Conservation (phyloP, 768 basidiomycete genomes). For the Boletus patriciae region DNA sequence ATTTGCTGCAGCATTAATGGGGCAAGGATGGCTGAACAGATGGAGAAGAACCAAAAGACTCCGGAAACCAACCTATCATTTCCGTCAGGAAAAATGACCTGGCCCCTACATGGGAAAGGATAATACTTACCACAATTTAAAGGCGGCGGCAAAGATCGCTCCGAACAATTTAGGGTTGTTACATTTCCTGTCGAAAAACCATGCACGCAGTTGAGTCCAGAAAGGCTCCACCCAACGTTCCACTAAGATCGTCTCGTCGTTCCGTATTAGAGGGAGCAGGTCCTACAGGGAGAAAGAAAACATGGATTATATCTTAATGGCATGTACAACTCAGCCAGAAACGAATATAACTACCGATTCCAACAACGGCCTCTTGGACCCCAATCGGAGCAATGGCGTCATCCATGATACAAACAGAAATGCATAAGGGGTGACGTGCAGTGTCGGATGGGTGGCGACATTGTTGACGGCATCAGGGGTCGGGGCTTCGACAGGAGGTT, state of each 20-base stretch:
- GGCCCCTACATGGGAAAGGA: neutral
- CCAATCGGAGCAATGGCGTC: slow-evolving; percentile 27
- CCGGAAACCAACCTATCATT: slow-evolving; percentile 25
- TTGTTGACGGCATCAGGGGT: slow-evolving; percentile 18
- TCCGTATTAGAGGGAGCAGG: slow-evolving; percentile 26
- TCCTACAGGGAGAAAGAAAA: slow-evolving; percentile 19
- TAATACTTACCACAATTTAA: slow-evolving; percentile 15
- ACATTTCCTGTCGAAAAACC: slow-evolving; percentile 17
- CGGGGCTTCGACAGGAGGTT: slow-evolving; percentile 20
- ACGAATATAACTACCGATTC: slow-evolving; percentile 32
- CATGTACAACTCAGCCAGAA: slow-evolving; percentile 24
- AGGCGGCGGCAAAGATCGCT: slow-evolving; percentile 18
- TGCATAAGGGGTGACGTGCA: slow-evolving; percentile 9
- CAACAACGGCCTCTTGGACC: slow-evolving; percentile 29
- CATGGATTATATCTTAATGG: slow-evolving; percentile 17
- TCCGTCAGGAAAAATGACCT: neutral
- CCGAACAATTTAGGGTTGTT: slow-evolving; percentile 19
- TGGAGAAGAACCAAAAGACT: slow-evolving; percentile 31
- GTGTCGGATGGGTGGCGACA: slow-evolving; percentile 21
- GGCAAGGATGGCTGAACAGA: slow-evolving; percentile 21
- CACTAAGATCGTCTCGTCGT: slow-evolving; percentile 24
- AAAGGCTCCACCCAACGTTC: slow-evolving; percentile 27
- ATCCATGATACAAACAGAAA: slow-evolving; percentile 30
- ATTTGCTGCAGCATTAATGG: slow-evolving; percentile 31
- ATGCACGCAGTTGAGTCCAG: slow-evolving; percentile 22